phyloP scores from a whole-genome alignment of 1,139 yeast species.

The Pichia sp. region DNA sequence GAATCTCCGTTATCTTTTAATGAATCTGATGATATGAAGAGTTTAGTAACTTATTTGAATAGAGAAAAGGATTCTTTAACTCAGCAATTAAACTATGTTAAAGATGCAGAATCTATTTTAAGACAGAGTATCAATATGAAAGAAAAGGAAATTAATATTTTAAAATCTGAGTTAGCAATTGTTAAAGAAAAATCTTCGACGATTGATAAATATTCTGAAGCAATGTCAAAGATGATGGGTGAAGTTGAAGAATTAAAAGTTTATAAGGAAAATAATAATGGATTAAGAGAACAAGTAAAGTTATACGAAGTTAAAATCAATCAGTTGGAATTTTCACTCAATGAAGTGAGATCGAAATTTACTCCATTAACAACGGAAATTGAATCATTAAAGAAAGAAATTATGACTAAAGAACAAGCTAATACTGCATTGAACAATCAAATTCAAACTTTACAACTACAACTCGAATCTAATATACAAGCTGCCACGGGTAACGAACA shows the following conservation, averaged over 20 bases:
- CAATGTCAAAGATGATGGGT: slow-evolving; percentile 48
- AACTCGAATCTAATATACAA: slow-evolving; percentile 22
- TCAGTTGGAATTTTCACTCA: slow-evolving; percentile 32
- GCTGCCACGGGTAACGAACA: neutral
- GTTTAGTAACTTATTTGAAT: slow-evolving; percentile 57
- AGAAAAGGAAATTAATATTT: slow-evolving; percentile 39
- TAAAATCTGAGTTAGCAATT: slow-evolving; percentile 39
- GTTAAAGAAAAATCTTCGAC: slow-evolving; percentile 34
- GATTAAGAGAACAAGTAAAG: slow-evolving; percentile 52
- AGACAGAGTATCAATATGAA: slow-evolving; percentile 38
- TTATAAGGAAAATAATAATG: slow-evolving; percentile 65
- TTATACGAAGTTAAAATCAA: slow-evolving; percentile 29
- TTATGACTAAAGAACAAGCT: slow-evolving; percentile 38
- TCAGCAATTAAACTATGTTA: slow-evolving; percentile 45
- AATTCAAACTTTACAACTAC: slow-evolving; percentile 29
- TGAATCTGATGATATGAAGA: slow-evolving; percentile 40
- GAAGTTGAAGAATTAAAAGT: slow-evolving; percentile 65
- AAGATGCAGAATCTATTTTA: slow-evolving; percentile 44
- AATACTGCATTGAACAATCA: slow-evolving; percentile 26
- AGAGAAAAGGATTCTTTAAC: slow-evolving; percentile 73
- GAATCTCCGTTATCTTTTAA: slow-evolving; percentile 22
- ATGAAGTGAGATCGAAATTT: slow-evolving; percentile 23
- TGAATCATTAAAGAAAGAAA: slow-evolving; percentile 33
- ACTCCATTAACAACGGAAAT: slow-evolving; percentile 33
- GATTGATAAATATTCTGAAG: slow-evolving; percentile 37